These are phyloP conservation scores for Candida ovalis DNA, from an alignment of 805 yeast species.

Conservation along the genomic window DNA sequence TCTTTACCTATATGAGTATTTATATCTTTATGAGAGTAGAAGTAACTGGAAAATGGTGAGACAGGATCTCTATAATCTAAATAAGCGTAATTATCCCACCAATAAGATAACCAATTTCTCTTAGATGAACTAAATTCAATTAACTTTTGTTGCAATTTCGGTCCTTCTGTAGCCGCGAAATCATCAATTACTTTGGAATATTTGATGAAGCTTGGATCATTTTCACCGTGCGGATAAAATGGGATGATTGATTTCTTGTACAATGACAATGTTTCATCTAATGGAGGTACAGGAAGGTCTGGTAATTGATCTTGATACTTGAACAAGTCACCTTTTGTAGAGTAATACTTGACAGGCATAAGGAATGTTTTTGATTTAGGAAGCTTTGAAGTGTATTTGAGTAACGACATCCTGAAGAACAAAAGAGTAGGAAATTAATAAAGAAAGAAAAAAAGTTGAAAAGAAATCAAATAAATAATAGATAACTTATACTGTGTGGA, in stretches of 20 bases:
- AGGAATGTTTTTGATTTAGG: background rate
- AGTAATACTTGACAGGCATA: background rate
- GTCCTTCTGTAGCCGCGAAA: constrained; percentile 58
- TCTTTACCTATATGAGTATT: constrained; percentile 52
- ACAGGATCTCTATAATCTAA: constrained; percentile 89
- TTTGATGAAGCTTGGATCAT: constrained; percentile 30
- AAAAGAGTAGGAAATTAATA: background rate
- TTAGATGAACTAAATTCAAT: constrained; percentile 47
- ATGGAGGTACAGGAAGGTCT: constrained; percentile 79
- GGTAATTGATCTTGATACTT: constrained; percentile 74
- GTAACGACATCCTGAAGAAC: background rate
- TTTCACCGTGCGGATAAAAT: constrained; percentile 48
- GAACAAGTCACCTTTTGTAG: constrained; percentile 60
- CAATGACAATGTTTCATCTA: constrained; percentile 62
- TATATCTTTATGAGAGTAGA: constrained; percentile 76
- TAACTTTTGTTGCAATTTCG: constrained; percentile 71
- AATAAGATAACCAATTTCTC: constrained; percentile 86
- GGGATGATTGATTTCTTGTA: constrained; percentile 77
- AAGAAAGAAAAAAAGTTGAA: background rate
- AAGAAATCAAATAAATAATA: no score
- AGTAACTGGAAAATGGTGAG: constrained; percentile 92
- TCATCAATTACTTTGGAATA: constrained; percentile 61
- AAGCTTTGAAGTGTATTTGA: background rate
- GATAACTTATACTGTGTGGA: no score
- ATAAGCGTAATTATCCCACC: constrained; percentile 95